Percentiles rank a stretch among this genome's conserved stretches.
Conservation (phyloP, 164 flowering plant species). For the Akebia trifoliata region DNA sequence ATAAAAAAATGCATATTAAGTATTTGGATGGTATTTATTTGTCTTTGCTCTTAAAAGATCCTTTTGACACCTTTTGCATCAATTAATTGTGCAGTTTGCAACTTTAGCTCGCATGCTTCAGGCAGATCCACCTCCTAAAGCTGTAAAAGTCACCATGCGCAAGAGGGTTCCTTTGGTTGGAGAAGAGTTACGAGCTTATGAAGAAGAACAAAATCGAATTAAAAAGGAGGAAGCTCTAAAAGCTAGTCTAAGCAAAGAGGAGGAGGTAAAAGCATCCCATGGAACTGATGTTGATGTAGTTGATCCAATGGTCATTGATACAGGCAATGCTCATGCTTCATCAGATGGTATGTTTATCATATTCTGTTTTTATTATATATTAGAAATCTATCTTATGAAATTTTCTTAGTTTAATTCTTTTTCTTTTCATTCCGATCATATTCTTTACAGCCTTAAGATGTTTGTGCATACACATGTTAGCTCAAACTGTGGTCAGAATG, state of each 20-base stretch:
- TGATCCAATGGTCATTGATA: slow-evolving; percentile 87
- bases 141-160: slow-evolving; percentile 86
- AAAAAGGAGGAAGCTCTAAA: slow-evolving; percentile 84
- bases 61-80: slow-evolving; percentile 9
- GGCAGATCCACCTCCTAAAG: slow-evolving; percentile 98
- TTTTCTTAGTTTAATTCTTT: background rate
- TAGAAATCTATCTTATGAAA: background rate
- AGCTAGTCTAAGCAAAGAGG: slow-evolving; percentile 76
- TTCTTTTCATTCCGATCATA: background rate
- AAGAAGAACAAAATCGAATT: slow-evolving; percentile 87
- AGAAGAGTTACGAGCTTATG: slow-evolving; percentile 90
- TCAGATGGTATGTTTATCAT: slow-evolving; percentile 52
- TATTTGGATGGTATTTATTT: background rate
- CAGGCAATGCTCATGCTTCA: slow-evolving; percentile 25
- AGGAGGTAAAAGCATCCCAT: slow-evolving; percentile 59
- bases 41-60: background rate
- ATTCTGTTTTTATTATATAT: background rate
- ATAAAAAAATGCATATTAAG: too few species aligned
- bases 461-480: background rate
- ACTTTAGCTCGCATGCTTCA: slow-evolving; percentile 96
- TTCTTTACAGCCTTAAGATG: background rate
- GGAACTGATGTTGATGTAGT: slow-evolving; percentile 41
- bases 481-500: background rate
- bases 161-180: slow-evolving; percentile 94
- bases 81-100: slow-evolving; percentile 54